Evolutionary conservation across 768 basidiomycete genomes (phyloP).

Genomic region (Rhodotorula diobovata): DNA sequence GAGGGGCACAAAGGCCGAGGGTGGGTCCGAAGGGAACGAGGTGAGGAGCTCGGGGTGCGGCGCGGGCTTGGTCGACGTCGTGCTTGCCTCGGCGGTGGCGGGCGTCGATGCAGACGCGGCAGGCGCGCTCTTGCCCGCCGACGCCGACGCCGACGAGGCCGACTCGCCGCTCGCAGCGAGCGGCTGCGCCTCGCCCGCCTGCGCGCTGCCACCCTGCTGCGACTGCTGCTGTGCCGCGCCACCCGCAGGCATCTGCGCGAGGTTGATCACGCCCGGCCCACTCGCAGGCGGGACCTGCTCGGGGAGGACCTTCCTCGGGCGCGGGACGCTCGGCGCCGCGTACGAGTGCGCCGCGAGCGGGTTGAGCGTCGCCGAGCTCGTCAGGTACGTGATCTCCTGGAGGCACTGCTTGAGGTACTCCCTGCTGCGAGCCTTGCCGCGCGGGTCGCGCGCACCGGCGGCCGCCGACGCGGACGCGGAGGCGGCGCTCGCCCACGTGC

Average conservation of each 20-base stretch:
- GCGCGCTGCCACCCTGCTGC: neutral
- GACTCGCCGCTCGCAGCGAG: neutral
- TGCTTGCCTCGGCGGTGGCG: neutral
- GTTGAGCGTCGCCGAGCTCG: constrained; percentile 94
- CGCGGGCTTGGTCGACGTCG: neutral
- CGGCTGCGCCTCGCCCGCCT: neutral
- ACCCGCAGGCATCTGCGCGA: neutral
- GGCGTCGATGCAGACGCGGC: neutral
- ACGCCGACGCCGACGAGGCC: neutral
- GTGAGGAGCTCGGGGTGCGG: neutral
- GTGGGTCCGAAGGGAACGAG: constrained; percentile 19
- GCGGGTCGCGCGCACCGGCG: constrained; percentile 82
- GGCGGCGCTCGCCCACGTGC: constrained; percentile 1
- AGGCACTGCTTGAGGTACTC: constrained; percentile 99
- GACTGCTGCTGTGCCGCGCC: no score
- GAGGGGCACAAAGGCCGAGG: constrained; percentile 31
- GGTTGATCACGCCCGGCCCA: constrained; percentile 23
- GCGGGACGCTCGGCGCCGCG: constrained; percentile 31
- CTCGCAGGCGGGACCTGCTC: constrained; percentile 24
- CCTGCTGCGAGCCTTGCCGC: constrained; percentile 84
- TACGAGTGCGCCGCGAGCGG: constrained; percentile 52
- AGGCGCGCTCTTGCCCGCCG: neutral
- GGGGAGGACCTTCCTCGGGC: constrained; percentile 38
- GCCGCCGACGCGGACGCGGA: constrained; percentile 45
- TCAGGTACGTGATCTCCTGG: constrained; percentile 96